Evolutionary conservation across 768 basidiomycete genomes (phyloP), one percentile per base, ranked within the genome.

Genomic region (Xerocomus potaroensis): DNA sequence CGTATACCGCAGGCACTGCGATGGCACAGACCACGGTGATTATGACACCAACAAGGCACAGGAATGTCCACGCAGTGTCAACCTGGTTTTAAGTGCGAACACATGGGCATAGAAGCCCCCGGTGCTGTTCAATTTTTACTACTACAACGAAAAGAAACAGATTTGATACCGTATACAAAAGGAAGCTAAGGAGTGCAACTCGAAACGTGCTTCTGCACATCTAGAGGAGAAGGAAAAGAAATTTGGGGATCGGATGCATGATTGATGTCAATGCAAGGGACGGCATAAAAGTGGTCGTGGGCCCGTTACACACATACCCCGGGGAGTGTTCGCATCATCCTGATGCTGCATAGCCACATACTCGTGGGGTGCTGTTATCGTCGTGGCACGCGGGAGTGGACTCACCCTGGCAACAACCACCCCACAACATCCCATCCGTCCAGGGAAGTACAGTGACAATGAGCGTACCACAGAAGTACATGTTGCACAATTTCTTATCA

Each of bases 281-380:
- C 35, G 11, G 22, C 35, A 35, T 35, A 35, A 35, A 18, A 19
- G 34, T 19, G 5, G 34, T 35, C 11, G 34, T 19, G 9, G 21
- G 11, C 14, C 34, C 34, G 22, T 18, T 4, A 40, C 67, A 21
- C 56, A 77, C 76, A 78, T 74, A 76, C 1, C 77, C 75, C 76
- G 49, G 16, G 24, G 22, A 36, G 48, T 26, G 18, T 22, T 14
- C 12, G 35, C 21, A 18, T 22, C 21, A 5, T n/a, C n/a, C n/a
- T n/a, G n/a, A n/a, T n/a, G n/a, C 34, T 4, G 34, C 34, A 21
- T 35, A 35, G 12, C 19, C 34, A 35, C 19, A 21, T 35, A 35
- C 34, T 35, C 21, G 16, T 21, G 10, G 34, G 19, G 33, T n/a
- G n/a, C n/a, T n/a, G n/a, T n/a, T n/a, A n/a, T n/a, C n/a, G n/a